These are phyloP conservation scores for Pontederia paniculata DNA, from an alignment of 176 grass and related monocot genomes.

Conservation along the genomic window DNA sequence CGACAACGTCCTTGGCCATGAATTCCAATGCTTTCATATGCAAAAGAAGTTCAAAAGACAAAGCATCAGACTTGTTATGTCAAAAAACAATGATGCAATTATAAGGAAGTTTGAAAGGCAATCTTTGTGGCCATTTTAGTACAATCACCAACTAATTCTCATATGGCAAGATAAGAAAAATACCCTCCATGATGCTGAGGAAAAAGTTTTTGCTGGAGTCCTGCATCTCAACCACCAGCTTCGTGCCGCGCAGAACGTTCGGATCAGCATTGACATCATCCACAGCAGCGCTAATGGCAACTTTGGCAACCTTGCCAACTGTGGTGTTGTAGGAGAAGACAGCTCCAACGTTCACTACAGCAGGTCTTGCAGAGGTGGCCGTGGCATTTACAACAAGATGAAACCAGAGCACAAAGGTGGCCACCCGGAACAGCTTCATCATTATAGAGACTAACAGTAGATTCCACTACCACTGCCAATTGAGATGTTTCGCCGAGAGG, in stretches of 20 bases:
- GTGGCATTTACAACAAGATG: neutral
- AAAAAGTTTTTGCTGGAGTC: slow-evolving; percentile 1
- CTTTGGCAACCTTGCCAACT: slow-evolving; percentile 10
- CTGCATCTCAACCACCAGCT: neutral
- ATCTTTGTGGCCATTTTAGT: too few relatives aligned
- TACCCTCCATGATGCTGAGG: slow-evolving; percentile 2
- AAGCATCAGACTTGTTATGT: too few relatives aligned
- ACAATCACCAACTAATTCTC: too few relatives aligned
- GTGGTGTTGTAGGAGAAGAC: slow-evolving; percentile 3
- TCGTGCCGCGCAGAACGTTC: slow-evolving; percentile 6
- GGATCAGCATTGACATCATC: slow-evolving; percentile 9
- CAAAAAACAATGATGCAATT: too few relatives aligned
- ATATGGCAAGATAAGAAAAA: too few relatives aligned
- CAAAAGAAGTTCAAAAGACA: too few relatives aligned
- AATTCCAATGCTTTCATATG: slow-evolving; percentile 2
- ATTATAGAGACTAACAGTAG: too few relatives aligned
- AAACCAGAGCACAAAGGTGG: neutral
- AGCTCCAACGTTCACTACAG: slow-evolving; percentile 11
- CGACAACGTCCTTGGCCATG: slow-evolving; percentile 7
- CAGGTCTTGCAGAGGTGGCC: neutral
- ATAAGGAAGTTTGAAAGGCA: too few relatives aligned
- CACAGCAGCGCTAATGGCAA: slow-evolving; percentile 11
- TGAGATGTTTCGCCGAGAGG: too few relatives aligned
- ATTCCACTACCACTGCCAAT: too few relatives aligned
- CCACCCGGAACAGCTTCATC: too few relatives aligned